phyloP scores from a whole-genome alignment of 2,329 filamentous ascomycete species.

The Apiospora sp. region DNA sequence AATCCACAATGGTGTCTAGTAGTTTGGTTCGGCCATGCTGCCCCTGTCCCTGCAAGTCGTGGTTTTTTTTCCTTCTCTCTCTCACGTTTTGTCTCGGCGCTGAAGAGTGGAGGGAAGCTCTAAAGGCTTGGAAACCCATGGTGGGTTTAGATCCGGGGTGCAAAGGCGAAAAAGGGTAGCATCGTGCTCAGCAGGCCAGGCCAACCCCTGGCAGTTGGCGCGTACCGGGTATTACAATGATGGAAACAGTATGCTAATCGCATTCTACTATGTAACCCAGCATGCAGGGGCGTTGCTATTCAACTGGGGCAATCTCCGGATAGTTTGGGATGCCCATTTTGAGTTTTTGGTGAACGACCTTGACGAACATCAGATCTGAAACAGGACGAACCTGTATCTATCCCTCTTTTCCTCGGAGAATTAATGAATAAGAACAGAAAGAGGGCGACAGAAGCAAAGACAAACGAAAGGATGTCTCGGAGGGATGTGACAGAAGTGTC shows the following conservation, averaged over 20 bases:
- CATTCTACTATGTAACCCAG: not conserved
- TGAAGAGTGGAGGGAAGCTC: not conserved
- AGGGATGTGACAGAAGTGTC: not conserved
- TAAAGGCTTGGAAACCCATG: not conserved
- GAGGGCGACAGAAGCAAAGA: not conserved
- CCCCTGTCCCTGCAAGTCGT: not conserved
- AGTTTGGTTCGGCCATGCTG: not conserved
- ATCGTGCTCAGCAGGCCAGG: not conserved
- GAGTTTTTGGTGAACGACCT: not conserved
- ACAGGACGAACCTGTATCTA: not conserved
- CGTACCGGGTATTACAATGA: not conserved
- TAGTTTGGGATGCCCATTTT: not conserved
- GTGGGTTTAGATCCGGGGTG: not conserved
- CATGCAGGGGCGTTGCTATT: constrained; percentile 10
- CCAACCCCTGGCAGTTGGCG: not conserved
- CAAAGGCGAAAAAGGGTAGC: not conserved
- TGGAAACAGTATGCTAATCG: constrained; percentile 8
- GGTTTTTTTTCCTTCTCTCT: not conserved
- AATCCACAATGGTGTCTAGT: not conserved
- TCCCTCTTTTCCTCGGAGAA: not conserved
- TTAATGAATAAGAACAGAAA: not conserved
- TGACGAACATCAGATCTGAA: constrained; percentile 2
- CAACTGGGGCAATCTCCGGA: constrained; percentile 15
- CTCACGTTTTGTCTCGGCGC: not conserved
- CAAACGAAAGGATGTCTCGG: not conserved